Conservation (phyloP, 148 eudicot genomes). For the Rhododendron williamsianum region DNA sequence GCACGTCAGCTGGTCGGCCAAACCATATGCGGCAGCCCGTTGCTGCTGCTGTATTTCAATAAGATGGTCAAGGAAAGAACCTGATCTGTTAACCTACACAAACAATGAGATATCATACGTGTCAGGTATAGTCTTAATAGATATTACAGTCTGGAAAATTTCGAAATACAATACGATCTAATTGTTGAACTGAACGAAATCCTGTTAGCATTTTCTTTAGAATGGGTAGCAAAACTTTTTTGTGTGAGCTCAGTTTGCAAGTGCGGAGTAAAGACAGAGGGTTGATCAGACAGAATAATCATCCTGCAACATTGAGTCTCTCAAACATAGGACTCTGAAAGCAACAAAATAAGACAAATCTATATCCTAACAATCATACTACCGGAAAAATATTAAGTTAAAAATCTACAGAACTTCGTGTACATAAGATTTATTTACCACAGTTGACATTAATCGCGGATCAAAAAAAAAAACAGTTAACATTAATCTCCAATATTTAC, state of each 20-base stretch:
- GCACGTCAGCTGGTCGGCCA: slow-evolving; percentile 31
- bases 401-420: neutral
- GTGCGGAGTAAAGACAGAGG: neutral
- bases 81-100: slow-evolving; percentile 62
- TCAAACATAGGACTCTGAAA: neutral
- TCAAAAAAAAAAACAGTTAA: no score
- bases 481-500: neutral
- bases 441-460: neutral
- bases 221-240: neutral
- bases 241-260: neutral
- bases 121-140: neutral
- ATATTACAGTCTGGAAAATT: neutral
- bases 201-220: neutral
- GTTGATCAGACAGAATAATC: neutral
- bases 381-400: neutral
- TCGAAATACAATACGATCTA: neutral
- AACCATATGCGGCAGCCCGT: slow-evolving; percentile 62
- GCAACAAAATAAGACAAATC: neutral
- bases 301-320: neutral
- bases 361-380: neutral
- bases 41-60: slow-evolving; percentile 76
- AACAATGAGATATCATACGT: slow-evolving; percentile 7
- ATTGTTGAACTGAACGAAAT: neutral
- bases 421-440: neutral
- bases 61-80: slow-evolving; percentile 78